Conservation (phyloP, 2,329 filamentous ascomycete genomes). For the Fusarium nanum region DNA sequence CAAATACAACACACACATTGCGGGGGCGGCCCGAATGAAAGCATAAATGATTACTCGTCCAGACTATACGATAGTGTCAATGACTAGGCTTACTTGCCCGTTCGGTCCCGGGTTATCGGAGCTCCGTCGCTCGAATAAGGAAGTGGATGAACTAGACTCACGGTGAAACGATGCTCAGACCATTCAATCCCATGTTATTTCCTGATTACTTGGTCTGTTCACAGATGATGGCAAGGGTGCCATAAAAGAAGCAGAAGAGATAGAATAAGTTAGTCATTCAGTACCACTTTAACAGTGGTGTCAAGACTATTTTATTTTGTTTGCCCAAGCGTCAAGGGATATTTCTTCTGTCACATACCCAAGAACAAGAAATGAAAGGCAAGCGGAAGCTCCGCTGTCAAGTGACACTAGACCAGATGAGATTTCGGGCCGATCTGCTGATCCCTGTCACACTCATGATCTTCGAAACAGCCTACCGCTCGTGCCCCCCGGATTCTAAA, state of each 20-base stretch:
- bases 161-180: slow-evolving; percentile 3
- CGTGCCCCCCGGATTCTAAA: slow-evolving; percentile 14
- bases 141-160: not conserved
- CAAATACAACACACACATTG: slow-evolving; percentile 7
- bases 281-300: too few relatives aligned
- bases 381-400: slow-evolving; percentile 26
- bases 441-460: slow-evolving; percentile 18
- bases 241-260: too few relatives aligned
- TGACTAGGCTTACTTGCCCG: not conserved
- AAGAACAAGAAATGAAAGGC: not conserved
- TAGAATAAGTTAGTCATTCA: too few relatives aligned
- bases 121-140: slow-evolving; percentile 13
- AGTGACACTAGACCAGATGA: slow-evolving; percentile 11
- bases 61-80: not conserved
- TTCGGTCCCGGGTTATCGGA: not conserved
- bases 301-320: too few relatives aligned
- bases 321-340: too few relatives aligned
- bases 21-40: slow-evolving; percentile 27
- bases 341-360: not conserved
- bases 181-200: not conserved
- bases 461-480: slow-evolving; percentile 24
- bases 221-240: too few relatives aligned
- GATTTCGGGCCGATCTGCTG: slow-evolving; percentile 25
- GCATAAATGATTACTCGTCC: not conserved
- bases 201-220: not conserved